Evolutionary conservation across 1,284 basidiomycete species (phyloP), one percentile per base, ranked within the genome.

Genomic region (Somion occarium): DNA sequence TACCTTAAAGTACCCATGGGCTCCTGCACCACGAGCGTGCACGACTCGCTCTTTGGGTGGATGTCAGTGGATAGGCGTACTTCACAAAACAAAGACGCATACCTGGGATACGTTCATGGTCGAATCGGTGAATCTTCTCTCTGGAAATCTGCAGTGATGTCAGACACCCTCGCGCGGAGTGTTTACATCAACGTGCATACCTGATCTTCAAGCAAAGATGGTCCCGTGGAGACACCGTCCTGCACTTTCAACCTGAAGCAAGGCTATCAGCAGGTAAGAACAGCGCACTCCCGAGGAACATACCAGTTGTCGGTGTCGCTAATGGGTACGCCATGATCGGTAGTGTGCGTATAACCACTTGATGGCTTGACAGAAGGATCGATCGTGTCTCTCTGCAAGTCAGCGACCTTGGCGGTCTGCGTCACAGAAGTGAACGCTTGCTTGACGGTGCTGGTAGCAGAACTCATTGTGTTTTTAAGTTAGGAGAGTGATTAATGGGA

Each of bases 101-200:
- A 84, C 71, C 88, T n/a, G 88, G 90, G 51, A 93, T 92, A 38
- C 88, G 84, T 64, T 92, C 90, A 60, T 91, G 89, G 64, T 90
- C 88, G 61, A 91, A 91, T 25, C 84, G 78, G 49, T 80, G 79
- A 27, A 90, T 80, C 68, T 90, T 88, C 69, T 88, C 83, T 56
- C 84, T 75, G 1, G 72, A 79, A 54, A 84, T 73, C 53, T 65
- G 30, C 15, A 34, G 15, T 34, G 15, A 34, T 34, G 7, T 34
- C 30, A 34, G 30, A 34, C 27, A 27, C 12, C 20, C 25, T 18
- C n/a, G 25, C 18, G 19, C 18, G 13, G 30, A 27, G 11, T 3
- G 11, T 12, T 22, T n/a, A 26, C 12, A 9, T 9, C 19, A 23
- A 7, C 26, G 20, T 7, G 42, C 23, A 46, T 38, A 61, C 61